Evolutionary conservation across 352 stramenopile genomes (phyloP), one percentile per base, ranked within the genome.

Genomic region (Phytophthora melonis): DNA sequence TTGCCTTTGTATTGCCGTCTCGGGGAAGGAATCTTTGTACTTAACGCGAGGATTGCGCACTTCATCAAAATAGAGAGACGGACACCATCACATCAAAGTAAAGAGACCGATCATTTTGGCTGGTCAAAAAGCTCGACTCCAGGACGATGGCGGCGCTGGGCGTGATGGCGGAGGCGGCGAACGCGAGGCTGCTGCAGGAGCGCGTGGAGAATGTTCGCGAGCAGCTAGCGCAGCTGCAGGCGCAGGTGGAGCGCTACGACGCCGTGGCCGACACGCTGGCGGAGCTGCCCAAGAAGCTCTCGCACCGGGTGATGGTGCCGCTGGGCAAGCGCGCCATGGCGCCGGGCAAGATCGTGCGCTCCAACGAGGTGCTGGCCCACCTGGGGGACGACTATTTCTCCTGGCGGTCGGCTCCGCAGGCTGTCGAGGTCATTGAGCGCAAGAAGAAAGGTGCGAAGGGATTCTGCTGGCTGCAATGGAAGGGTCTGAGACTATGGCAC

Each of bases 271-370:
- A 76, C 7, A 88, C 82, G 43, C 78, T 96, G 32, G 32, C 78
- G 1, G 88, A 95, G 62, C 67, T 96, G 57, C 90, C 90, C 8
- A 88, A 90, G 66, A 93, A 93, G 76, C 77, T 96, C n/a, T 77
- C 76, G 41, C 90, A 95, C 69, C 70, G 79, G 11, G 84, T 96
- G 10, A 96, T 96, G 89, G 89, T 93, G 25, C 90, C 90, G 36
- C 74, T 97, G 19, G 90, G 90, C 25, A 95, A 95, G 74, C 86
- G 89, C 34, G 87, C 88, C 1, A 95, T 95, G 84, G 86, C 92
- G 54, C 87, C 89, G 2, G 90, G 90, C 50, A 93, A 89, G 63
- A 93, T 97, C 47, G 79, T 95, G 59, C 88, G 88, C 55, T 90
- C 90, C 36, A 97, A 97, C 45, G 90, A 97, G 75, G 83, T 97